Conservation (phyloP, 768 basidiomycete genomes). For the Mycena olivaceomarginata region DNA sequence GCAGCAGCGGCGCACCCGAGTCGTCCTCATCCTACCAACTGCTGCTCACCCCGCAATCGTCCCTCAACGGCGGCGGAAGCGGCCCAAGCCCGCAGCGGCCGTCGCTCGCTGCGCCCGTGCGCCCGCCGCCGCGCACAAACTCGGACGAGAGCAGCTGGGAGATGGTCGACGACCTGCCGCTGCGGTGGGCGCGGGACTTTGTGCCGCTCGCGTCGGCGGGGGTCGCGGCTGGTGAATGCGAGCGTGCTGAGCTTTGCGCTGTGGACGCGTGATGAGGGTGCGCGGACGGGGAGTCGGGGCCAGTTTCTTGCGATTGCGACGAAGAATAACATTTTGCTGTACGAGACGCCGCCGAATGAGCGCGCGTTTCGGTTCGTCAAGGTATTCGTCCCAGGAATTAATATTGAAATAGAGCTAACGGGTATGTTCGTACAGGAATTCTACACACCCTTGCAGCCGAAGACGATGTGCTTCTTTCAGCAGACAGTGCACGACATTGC, state of each 20-base stretch:
- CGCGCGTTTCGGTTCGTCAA: conserved; percentile 90
- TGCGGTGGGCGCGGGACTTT: conserved; percentile 93
- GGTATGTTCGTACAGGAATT: conserved; percentile 76
- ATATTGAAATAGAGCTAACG: neutral
- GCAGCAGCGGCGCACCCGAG: neutral
- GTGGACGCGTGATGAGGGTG: conserved; percentile 73
- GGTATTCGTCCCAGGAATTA: conserved; percentile 59
- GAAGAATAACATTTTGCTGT: conserved; percentile 83
- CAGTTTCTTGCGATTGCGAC: conserved; percentile 85
- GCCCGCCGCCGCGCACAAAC: conserved; percentile 44
- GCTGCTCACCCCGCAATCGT: conserved; percentile 54
- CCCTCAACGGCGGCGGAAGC: neutral
- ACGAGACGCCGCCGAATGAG: conserved; percentile 89
- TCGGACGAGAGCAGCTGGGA: conserved; percentile 80
- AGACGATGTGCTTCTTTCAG: conserved; percentile 81
- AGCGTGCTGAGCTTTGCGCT: conserved; percentile 82
- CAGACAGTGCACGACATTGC: conserved; percentile 76
- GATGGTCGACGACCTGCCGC: conserved; percentile 80
- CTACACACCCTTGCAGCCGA: conserved; percentile 84
- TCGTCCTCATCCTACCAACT: conserved; percentile 55
- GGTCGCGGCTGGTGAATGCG: conserved; percentile 76
- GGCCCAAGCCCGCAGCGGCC: neutral
- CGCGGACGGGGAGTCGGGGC: conserved; percentile 63
- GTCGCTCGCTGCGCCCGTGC: neutral
- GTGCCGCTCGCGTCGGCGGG: conserved; percentile 83